Conservation (phyloP, 2,329 filamentous ascomycete genomes). For the Calonectria multiphialidica region DNA sequence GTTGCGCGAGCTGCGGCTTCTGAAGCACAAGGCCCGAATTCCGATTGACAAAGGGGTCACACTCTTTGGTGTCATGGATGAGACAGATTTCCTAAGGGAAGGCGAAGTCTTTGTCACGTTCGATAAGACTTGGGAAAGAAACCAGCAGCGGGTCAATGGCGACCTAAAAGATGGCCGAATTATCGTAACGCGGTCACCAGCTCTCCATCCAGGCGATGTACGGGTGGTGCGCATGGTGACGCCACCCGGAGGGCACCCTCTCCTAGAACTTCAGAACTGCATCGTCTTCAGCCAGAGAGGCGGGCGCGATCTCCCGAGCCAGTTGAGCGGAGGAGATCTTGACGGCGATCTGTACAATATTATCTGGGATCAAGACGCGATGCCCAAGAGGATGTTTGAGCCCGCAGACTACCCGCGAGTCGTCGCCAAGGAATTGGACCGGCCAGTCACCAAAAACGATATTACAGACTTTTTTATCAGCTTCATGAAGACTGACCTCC, state of each 20-base stretch:
- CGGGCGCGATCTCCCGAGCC: slow-evolving; percentile 79
- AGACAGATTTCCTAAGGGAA: slow-evolving; percentile 76
- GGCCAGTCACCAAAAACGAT: slow-evolving; percentile 70
- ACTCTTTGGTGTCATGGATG: slow-evolving; percentile 87
- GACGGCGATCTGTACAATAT: slow-evolving; percentile 87
- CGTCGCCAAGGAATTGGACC: slow-evolving; percentile 67
- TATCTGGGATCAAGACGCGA: slow-evolving; percentile 74
- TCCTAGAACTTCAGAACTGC: slow-evolving; percentile 76
- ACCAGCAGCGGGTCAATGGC: slow-evolving; percentile 41
- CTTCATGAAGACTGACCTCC: slow-evolving; percentile 77
- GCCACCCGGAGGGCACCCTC: slow-evolving; percentile 69
- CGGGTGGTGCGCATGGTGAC: slow-evolving; percentile 74
- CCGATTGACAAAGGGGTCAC: slow-evolving; percentile 78
- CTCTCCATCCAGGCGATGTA: slow-evolving; percentile 85
- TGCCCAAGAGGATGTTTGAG: slow-evolving; percentile 54
- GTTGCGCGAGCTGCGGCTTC: slow-evolving; percentile 75
- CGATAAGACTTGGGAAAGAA: slow-evolving; percentile 50
- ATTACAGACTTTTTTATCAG: slow-evolving; percentile 87
- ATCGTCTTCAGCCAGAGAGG: slow-evolving; percentile 83
- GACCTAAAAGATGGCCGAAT: slow-evolving; percentile 57
- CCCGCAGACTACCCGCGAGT: slow-evolving; percentile 80
- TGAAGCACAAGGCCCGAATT: slow-evolving; percentile 86
- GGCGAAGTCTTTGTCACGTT: slow-evolving; percentile 77
- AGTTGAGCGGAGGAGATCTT: slow-evolving; percentile 84
- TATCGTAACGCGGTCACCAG: slow-evolving; percentile 82